Base-by-base conservation (phyloP, 176 grass and related monocot species). In the Stipa capillata region DNA sequence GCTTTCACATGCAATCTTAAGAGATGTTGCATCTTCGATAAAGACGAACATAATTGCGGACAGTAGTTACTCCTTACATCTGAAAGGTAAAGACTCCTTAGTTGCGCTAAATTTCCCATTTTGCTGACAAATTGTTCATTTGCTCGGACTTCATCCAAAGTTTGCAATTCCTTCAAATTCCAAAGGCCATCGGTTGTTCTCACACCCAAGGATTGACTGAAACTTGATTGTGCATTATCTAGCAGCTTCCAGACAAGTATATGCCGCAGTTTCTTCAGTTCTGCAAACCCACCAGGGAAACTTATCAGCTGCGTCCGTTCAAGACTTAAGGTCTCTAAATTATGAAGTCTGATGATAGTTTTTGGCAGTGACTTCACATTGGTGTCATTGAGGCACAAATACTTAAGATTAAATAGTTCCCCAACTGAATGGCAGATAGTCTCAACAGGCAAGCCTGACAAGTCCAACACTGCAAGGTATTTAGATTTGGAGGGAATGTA, bases 321-420 rank as follows among this genome's bases (percentile, higher is more conserved):
- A n/a, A 92, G 80, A 34, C 82, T 81, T 16, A 90, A 20, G 18
- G 85, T 97, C 81, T 86, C 63, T 13, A 97, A 80, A 49, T 85
- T 88, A 0, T 34, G 7, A 36, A 96, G 87, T 0, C 69, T 90
- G 0, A 9, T 7, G 3, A 92, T 21, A n/a, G 85, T 87, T 17
- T 76, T 70, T 27, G 93, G 89, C 16, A 97, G 79, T 36, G 45
- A 1, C 36, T 84, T 83, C 56, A 97, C 82, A 4, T 75, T 78
- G 1, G 90, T 85, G 0, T 63, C 7, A 0, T 84, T 17, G 0
- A 97, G 70, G 35, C 85, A 77, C 34, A 97, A 64, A 59, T 66
- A 79, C 10, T 2, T 73, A 4, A 92, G 84, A 79, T 90, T 97
- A 33, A 90, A 92, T 29, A 90, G 44, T 20, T 88, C 23, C 0